Evolutionary conservation across 106 monocot genomes (phyloP), one percentile per base, ranked within the genome.

Genomic region (Apostasia ramifera): DNA sequence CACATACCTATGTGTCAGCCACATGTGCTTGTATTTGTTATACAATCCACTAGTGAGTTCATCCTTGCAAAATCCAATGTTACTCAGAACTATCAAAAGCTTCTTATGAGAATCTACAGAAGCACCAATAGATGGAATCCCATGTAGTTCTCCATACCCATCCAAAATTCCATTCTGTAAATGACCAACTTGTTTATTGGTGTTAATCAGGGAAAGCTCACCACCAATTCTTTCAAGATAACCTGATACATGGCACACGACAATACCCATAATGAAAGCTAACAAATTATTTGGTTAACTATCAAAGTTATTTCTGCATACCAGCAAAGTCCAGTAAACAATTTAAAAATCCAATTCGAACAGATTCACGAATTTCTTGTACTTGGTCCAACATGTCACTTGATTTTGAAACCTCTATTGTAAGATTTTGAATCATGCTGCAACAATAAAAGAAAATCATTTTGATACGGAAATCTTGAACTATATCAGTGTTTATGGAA

Each of bases 11-110:
- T 85, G 61, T 46, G 79, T 79, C 63, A 81, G 64, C 98, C 98
- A 98, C 59, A 98, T 83, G 61, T 89, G 84, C 63, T 81, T 90
- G 73, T 90, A 98, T 77, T 90, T 90, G 68, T 61, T 76, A 61
- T 98, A 93, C 65, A 98, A 61, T 41, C 72, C 81, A 42, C 70
- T 68, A 62, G 81, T 90, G 76, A 98, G 93, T 70, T 98, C 93
- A 70, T 90, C 80, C 81, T 98, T 98, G 78, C 98, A 98, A 82
- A 87, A 93, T 37, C 98, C 98, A 72, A 98, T 90, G 69, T 98
- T 98, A 76, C 98, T 98, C 68, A 98, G 59, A 54, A 93, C 76
- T 66, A 98, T 82, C 48, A 98, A 76, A 11, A 93, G 66, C 80
- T 77, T 98, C 78, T 87, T 89, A 65, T 85, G 83, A 11, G 85